Base-by-base conservation (phyloP, 768 basidiomycete genomes). In the Mycena alexandri region DNA sequence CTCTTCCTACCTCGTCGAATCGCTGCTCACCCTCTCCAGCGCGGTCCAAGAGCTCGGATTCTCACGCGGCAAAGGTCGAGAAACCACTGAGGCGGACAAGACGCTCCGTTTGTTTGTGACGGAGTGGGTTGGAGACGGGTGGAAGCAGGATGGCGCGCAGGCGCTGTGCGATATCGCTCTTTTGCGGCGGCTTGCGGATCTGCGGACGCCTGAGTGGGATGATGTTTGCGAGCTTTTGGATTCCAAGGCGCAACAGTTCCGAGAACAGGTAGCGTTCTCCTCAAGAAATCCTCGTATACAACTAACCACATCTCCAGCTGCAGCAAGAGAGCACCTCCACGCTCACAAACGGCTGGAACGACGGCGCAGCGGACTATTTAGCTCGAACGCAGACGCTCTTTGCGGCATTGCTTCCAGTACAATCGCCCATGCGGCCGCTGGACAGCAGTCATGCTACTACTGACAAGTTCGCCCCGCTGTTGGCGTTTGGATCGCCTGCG, bases 381-480 rank as follows among this genome's bases (percentile, higher is more conserved):
- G 71, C 81, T 43, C 84, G 88, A 63, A 86, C 84, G 25, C 93
- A 92, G 72, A 86, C 86, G 25, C 80, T 93, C 17, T 79, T 93
- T 60, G 86, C 87, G 5, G 80, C 84, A 8, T 79, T 93, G 48
- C 79, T 93, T 19, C 87, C 90, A 6, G 69, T 62, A 12, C 74
- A 78, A 22, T 70, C 74, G n/a, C 48, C 69, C 19, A 66, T 62
- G 33, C 66, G 70, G 25, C 69, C 68, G 62, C 55, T 67, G 47
- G 57, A 68, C 41, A 71, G 21, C 51, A 22, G 38, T 38, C 38
- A 38, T 38, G 10, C 11, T 14, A 29, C 75, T 29, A 72, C 70
- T 17, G 82, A 84, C 61, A 84, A 82, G 67, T 77, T 78, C 61
- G 72, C 73, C n/a, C 72, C 77, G n/a, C 79, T 91, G 34, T 78